Evolutionary conservation across 2,329 filamentous ascomycete genomes (phyloP), one percentile per base, ranked within the genome.

Genomic region (Esteya vermicola): DNA sequence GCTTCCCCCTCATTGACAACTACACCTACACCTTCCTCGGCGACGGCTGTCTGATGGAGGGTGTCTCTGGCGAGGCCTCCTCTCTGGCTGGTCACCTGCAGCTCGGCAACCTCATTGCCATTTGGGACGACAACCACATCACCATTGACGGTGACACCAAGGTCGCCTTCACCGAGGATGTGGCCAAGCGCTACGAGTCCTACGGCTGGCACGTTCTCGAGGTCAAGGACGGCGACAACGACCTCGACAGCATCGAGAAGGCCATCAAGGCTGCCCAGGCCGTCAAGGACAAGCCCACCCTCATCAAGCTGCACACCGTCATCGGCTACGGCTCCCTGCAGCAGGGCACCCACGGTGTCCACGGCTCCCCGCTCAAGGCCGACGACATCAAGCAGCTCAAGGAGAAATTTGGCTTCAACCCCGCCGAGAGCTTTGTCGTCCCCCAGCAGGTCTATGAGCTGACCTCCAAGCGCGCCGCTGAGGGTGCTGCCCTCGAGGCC

Each of bases 101-200:
- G 75, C 78, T 98, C 50, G 91, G 89, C 60, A 98, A 96, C 75
- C 72, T 98, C 57, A 96, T 96, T 65, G 78, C 76, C 64, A 75
- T 98, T 65, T 98, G 89, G 65, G 91, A 98, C 59, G 91, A 98
- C 73, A 98, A 98, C 77, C 83, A 94, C 64, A 96, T 98, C 59
- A 93, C 73, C 54, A 79, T 78, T 58, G 91, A 98, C 58, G 91
- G 91, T 64, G 82, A 94, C 72, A 96, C 83, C 67, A 91, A 91
- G 68, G 79, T 76, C 57, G 81, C 91, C 51, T 96, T 98, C 72
- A 98, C 91, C 45, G 91, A 98, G 70, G 88, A 98, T 54, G 89
- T 96, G 46, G 62, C 72, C 55, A 91, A 93, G 76, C 80, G 89
- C 57, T 96, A 96, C 63, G 85, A 96, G 70, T 62, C 91, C 46